Evolutionary conservation across 1,284 basidiomycete genomes (phyloP).

Genomic region (Malassezia vespertilionis): DNA sequence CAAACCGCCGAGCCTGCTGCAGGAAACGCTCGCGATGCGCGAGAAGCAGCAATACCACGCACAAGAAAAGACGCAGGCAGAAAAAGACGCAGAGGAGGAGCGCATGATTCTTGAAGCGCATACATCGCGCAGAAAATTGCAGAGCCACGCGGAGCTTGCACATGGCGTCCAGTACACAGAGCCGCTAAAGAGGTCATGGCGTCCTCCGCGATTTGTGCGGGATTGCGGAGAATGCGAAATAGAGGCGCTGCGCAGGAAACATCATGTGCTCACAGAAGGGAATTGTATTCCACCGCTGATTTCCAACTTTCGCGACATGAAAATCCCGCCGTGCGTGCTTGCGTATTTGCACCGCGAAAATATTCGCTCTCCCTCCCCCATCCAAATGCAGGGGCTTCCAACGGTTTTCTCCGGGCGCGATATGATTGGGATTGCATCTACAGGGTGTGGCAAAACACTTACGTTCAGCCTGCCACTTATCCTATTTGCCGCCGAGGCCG

Average conservation of each 20-base stretch:
- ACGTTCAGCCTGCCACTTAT: constrained; percentile 50
- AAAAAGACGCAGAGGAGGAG: constrained; percentile 77
- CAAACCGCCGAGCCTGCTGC: constrained; percentile 52
- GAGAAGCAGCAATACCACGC: constrained; percentile 66
- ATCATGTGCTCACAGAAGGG: constrained; percentile 84
- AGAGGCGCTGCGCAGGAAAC: constrained; percentile 67
- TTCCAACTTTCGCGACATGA: constrained; percentile 90
- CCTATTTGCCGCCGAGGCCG: constrained; percentile 70
- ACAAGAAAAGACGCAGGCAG: constrained; percentile 55
- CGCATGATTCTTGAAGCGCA: constrained; percentile 82
- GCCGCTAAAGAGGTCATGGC: constrained; percentile 77
- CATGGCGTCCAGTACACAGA: constrained; percentile 84
- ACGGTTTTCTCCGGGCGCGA: constrained; percentile 56
- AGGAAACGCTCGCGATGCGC: constrained; percentile 53
- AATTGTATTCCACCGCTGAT: constrained; percentile 88
- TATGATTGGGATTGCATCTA: constrained; percentile 52
- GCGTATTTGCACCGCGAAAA: constrained; percentile 67
- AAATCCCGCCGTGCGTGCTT: constrained; percentile 74
- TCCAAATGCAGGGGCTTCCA: constrained; percentile 92
- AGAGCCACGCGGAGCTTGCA: constrained; percentile 81
- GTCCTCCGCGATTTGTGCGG: constrained; percentile 70
- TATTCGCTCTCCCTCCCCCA: constrained; percentile 80
- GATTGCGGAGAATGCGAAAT: constrained; percentile 62
- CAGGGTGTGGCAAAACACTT: constrained; percentile 50
- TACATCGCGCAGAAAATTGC: constrained; percentile 76